phyloP scores from a whole-genome alignment of 1,284 basidiomycete genomes.

The Ganoderma resinaceum region DNA sequence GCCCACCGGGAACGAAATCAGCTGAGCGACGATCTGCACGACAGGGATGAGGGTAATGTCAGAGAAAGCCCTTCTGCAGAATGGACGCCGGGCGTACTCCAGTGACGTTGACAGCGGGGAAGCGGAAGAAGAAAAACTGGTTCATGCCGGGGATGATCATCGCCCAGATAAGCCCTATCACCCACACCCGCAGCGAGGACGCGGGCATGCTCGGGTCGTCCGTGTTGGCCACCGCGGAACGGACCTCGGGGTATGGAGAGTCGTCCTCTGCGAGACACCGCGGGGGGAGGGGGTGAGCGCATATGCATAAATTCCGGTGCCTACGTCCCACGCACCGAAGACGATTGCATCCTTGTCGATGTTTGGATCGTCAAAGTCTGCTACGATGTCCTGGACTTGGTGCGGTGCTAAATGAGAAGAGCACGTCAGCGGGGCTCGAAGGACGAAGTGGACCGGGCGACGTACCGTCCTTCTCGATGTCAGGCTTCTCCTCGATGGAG shows the following conservation, averaged over 20 bases:
- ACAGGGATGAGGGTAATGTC: background rate
- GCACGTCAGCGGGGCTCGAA: background rate
- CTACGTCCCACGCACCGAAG: conserved; percentile 28
- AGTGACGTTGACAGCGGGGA: conserved; percentile 41
- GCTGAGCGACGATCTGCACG: conserved; percentile 60
- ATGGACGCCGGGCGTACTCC: conserved; percentile 31
- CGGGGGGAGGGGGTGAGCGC: background rate
- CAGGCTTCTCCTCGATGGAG: conserved; percentile 69
- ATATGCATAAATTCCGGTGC: background rate
- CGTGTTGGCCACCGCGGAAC: conserved; percentile 69
- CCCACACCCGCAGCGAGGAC: conserved; percentile 64
- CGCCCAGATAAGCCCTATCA: conserved; percentile 57
- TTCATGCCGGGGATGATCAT: conserved; percentile 52
- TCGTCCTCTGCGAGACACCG: conserved; percentile 46
- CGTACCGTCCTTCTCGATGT: conserved; percentile 34
- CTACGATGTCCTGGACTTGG: conserved; percentile 29
- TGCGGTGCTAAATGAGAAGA: background rate
- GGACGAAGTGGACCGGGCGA: background rate
- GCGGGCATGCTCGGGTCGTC: conserved; percentile 69
- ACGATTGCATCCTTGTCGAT: conserved; percentile 41
- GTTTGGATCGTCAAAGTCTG: conserved; percentile 66
- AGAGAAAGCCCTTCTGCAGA: conserved; percentile 18
- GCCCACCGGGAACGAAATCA: conserved; percentile 72
- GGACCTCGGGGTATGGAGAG: conserved; percentile 69
- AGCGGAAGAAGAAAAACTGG: conserved; percentile 54